Evolutionary conservation across 2,329 filamentous ascomycete genomes (phyloP).

Genomic region (Thielaviopsis cerberus): DNA sequence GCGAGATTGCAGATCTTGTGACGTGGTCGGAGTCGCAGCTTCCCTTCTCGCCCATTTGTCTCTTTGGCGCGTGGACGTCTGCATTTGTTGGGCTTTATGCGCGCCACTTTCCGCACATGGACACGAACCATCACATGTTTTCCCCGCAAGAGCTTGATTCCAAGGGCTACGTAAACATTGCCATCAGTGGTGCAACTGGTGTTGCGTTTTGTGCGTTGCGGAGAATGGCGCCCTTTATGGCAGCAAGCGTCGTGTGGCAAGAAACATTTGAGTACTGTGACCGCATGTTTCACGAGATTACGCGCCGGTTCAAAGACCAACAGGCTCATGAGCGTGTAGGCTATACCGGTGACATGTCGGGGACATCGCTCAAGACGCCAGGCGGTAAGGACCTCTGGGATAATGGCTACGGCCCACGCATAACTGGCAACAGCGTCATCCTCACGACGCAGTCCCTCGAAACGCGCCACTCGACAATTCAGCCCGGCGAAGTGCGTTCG

Average conservation of each 20-base stretch:
- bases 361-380: slow-evolving; percentile 18
- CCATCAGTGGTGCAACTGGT: slow-evolving; percentile 25
- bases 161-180: slow-evolving; percentile 15
- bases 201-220: slow-evolving; percentile 31
- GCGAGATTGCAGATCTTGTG: slow-evolving; percentile 45
- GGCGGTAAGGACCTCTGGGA: slow-evolving; percentile 11
- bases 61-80: slow-evolving; percentile 49
- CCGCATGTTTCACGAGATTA: slow-evolving; percentile 27
- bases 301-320: slow-evolving; percentile 22
- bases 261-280: slow-evolving; percentile 34
- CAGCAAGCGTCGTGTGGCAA: slow-evolving; percentile 39
- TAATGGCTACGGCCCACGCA: slow-evolving; percentile 17
- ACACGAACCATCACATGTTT: slow-evolving; percentile 35
- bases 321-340: slow-evolving; percentile 13
- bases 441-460: slow-evolving; percentile 12
- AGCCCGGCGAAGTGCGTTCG: not conserved
- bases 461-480: slow-evolving; percentile 1
- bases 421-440: slow-evolving; percentile 27
- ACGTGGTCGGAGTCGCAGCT: slow-evolving; percentile 42
- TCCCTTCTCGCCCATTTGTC: slow-evolving; percentile 47
- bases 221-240: slow-evolving; percentile 32
- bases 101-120: slow-evolving; percentile 50
- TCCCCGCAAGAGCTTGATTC: slow-evolving; percentile 18
- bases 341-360: slow-evolving; percentile 17
- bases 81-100: slow-evolving; percentile 49